phyloP scores from a whole-genome alignment of 768 basidiomycete species.

The Kwoniella botswanensis region DNA sequence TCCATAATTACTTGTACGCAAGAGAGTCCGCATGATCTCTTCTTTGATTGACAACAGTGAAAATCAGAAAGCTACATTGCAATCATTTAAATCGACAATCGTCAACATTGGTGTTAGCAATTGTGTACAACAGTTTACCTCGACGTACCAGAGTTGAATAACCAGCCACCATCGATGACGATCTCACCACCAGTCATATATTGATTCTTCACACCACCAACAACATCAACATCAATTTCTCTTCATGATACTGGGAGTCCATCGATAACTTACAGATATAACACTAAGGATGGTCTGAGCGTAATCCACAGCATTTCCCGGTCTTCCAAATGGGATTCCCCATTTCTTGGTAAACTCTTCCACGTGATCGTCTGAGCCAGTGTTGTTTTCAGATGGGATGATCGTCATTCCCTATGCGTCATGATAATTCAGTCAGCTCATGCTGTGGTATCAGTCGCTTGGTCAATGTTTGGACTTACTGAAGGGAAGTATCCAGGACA shows the following conservation, averaged over 20 bases:
- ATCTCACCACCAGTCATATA: slow-evolving; percentile 52
- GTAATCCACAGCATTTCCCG: slow-evolving; percentile 51
- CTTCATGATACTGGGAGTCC: too few species aligned
- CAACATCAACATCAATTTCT: too few species aligned
- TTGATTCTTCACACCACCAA: slow-evolving; percentile 34
- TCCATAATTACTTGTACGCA: too few species aligned
- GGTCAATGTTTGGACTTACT: slow-evolving; percentile 24
- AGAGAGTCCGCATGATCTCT: too few species aligned
- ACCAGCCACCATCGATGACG: slow-evolving; percentile 54
- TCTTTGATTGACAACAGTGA: neutral
- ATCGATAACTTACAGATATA: slow-evolving; percentile 36
- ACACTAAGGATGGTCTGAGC: slow-evolving; percentile 47
- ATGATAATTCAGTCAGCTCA: neutral
- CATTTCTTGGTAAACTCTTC: slow-evolving; percentile 32
- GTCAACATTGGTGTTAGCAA: neutral
- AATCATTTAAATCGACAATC: neutral
- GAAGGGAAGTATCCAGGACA: slow-evolving; percentile 54
- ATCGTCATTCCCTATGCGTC: slow-evolving; percentile 35
- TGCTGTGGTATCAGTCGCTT: too few species aligned
- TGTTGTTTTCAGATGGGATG: slow-evolving; percentile 27
- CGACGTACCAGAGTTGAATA: slow-evolving; percentile 33
- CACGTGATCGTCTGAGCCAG: slow-evolving; percentile 16
- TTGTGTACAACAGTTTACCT: too few species aligned
- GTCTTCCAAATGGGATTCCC: slow-evolving; percentile 52
- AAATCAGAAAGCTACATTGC: neutral